Evolutionary conservation across 352 stramenopile genomes (phyloP).

Genomic region (Globisporangium cylindrosporum): DNA sequence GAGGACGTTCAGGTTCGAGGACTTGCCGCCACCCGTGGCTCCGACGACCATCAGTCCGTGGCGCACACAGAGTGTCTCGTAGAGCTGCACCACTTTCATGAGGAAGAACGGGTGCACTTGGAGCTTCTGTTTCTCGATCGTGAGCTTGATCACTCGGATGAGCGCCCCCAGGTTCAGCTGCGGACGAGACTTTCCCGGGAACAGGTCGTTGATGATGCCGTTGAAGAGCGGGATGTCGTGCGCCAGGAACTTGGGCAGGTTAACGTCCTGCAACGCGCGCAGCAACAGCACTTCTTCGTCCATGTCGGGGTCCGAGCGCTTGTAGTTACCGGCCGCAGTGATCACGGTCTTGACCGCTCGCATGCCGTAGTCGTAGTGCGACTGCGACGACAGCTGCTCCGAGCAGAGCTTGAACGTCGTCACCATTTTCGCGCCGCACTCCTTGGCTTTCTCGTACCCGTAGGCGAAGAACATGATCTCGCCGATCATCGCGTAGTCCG

Average conservation of each 20-base stretch:
- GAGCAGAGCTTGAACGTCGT: constrained; percentile 95
- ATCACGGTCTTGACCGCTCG: constrained; percentile 95
- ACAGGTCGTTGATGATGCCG: constrained; percentile 93
- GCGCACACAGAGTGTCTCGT: constrained; percentile 93
- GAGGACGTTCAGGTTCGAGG: constrained; percentile 82
- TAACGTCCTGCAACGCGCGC: constrained; percentile 92
- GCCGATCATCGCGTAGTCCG: constrained; percentile 94
- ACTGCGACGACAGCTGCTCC: constrained; percentile 93
- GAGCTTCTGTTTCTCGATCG: constrained; percentile 77
- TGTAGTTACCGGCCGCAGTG: constrained; percentile 93
- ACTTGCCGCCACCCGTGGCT: constrained; percentile 92
- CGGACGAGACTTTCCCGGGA: constrained; percentile 87
- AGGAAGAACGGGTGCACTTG: constrained; percentile 91
- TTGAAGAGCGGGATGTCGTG: constrained; percentile 94
- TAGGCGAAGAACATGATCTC: constrained; percentile 97
- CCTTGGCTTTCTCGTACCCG: constrained; percentile 91
- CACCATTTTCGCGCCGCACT: constrained; percentile 95
- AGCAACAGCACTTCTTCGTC: constrained; percentile 93
- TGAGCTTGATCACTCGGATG: constrained; percentile 86
- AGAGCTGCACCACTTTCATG: constrained; percentile 92
- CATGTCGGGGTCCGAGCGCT: constrained; percentile 90
- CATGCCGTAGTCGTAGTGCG: constrained; percentile 97
- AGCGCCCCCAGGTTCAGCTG: constrained; percentile 90
- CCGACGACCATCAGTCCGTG: constrained; percentile 95
- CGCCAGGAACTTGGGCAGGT: constrained; percentile 94